Base-by-base conservation (phyloP, 148 eudicot species). In the Dysphania ambrosioides region DNA sequence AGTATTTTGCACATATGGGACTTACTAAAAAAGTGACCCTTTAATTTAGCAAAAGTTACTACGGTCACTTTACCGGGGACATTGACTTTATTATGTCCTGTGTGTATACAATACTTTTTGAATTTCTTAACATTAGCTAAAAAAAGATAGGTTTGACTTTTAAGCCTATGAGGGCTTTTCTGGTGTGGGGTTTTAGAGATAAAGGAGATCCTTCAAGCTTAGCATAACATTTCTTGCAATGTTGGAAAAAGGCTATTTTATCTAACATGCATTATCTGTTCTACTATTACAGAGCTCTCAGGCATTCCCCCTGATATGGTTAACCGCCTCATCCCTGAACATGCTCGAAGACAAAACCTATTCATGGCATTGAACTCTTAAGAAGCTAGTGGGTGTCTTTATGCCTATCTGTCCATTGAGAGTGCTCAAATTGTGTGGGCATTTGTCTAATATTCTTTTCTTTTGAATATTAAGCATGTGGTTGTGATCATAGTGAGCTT, bases 291-390 rank as follows among this genome's bases (percentile, higher is more conserved):
- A 95, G 97, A 95, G 84, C 91, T 95, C 56, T 76, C 92, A 15
- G 93, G 92, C 61, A 85, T 95, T 80, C 90, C 93, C 42, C 80
- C 87, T 27, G 94, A 95, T 24, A 90, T 82, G 79, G 79, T 87
- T 42, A 91, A 86, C 49, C 96, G 96, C 71, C 92, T 95, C 75
- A 82, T 95, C 73, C 97, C 99, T 9, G 97, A 95, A 75, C 97
- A 95, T 90, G 97, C 99, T 72, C 91, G 97, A 42, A 87, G 86
- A 81, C 97, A 92, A 82, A 95, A 92, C 79, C 83, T 86, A 77
- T 95, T 95, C 83, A 95, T 92, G 99, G 99, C 99, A 65, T 77
- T 95, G 85, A 85, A 90, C 81, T 62, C 89, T 35, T 89, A 42
- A 85, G 80, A 31, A 49, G 79, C 41, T 44, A 15, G 2, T 58